Evolutionary conservation across 2,329 filamentous ascomycete species (phyloP).

Genomic region (Exophiala lecanii-corni): DNA sequence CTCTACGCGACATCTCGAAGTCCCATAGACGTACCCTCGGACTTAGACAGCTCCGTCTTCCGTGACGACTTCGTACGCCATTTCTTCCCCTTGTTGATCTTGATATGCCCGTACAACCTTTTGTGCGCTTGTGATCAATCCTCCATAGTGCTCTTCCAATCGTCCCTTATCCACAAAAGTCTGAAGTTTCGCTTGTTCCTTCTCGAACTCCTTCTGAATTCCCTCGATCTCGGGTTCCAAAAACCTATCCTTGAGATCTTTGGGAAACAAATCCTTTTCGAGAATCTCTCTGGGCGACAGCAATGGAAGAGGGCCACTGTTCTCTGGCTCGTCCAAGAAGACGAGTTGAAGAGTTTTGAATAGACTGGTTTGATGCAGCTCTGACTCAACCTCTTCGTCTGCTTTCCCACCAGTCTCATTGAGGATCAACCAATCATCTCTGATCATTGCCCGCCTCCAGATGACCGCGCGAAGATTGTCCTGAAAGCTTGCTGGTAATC

Average conservation of each 20-base stretch:
- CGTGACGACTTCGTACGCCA: constrained; percentile 14
- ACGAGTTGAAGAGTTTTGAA: constrained; percentile 18
- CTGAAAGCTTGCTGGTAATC: constrained; percentile 9
- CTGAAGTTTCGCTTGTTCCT: constrained; percentile 35
- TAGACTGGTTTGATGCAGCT: constrained; percentile 18
- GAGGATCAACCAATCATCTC: constrained; percentile 77
- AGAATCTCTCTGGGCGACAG: constrained; percentile 18
- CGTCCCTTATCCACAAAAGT: constrained; percentile 30
- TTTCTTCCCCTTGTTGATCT: constrained; percentile 17
- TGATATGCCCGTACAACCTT: constrained; percentile 12
- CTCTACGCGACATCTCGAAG: too few species aligned
- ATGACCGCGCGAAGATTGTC: constrained; percentile 59
- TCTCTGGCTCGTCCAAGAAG: constrained; percentile 11
- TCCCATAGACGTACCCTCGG: too few species aligned
- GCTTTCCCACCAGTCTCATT: constrained; percentile 72
- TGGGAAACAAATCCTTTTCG: constrained; percentile 13
- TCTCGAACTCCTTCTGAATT: constrained; percentile 26
- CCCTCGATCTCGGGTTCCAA: constrained; percentile 18
- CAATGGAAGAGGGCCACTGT: constrained; percentile 11
- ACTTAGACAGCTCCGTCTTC: too few species aligned
- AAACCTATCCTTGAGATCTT: constrained; percentile 15
- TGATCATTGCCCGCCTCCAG: constrained; percentile 81
- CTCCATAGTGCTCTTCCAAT: constrained; percentile 24
- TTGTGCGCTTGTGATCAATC: constrained; percentile 21
- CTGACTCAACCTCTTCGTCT: constrained; percentile 43